Conservation (phyloP, 2,329 filamentous ascomycete genomes). For the Colletotrichum tamarilloi region DNA sequence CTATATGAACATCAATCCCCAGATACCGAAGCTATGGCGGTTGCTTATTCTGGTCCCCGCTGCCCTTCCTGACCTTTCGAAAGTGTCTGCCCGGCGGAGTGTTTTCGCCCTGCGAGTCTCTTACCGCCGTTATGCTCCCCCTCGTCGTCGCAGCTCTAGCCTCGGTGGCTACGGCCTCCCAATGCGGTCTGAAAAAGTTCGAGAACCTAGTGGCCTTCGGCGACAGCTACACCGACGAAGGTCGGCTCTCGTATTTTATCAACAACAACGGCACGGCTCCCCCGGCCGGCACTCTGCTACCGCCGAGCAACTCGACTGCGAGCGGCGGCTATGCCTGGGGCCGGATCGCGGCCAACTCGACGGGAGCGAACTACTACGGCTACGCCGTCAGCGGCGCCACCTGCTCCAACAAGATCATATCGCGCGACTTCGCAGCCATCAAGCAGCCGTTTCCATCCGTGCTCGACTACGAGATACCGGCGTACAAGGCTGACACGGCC, state of each 20-base stretch:
- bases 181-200: conserved; percentile 56
- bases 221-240: conserved; percentile 82
- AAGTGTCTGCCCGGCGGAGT: background rate
- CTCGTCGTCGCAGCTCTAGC: conserved; percentile 14
- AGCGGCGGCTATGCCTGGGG: conserved; percentile 77
- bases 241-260: conserved; percentile 72
- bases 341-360: conserved; percentile 71
- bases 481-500: conserved; percentile 62
- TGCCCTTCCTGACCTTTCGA: background rate
- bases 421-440: conserved; percentile 63
- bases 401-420: conserved; percentile 76
- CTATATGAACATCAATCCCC: conserved; percentile 3
- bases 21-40: background rate
- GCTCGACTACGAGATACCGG: conserved; percentile 69
- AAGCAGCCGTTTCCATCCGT: conserved; percentile 70
- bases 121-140: conserved; percentile 11
- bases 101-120: no score
- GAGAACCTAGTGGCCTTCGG: conserved; percentile 77
- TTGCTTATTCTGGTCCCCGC: background rate
- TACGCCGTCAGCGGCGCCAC: conserved; percentile 80
- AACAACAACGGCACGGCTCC: conserved; percentile 68
- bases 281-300: conserved; percentile 65
- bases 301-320: conserved; percentile 62
- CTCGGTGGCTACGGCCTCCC: conserved; percentile 31
- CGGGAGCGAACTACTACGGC: conserved; percentile 68